Evolutionary conservation across 768 basidiomycete genomes (phyloP), one percentile per base, ranked within the genome.

Genomic region (Fistulinella prunicolor): DNA sequence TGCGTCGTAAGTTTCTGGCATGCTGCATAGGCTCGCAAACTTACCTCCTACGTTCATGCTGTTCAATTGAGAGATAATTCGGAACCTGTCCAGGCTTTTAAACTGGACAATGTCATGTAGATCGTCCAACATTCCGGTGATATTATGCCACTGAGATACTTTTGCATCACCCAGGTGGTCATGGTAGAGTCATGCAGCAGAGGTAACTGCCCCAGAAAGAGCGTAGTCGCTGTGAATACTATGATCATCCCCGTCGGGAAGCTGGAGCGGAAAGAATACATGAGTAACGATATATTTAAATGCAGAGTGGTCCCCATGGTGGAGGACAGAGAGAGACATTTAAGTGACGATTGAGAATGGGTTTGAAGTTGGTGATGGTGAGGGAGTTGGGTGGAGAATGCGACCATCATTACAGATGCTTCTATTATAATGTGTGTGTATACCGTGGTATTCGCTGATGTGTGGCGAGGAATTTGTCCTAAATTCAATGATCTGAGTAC

Each of bases 261-360:
- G 61, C 32, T 62, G 63, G 1, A 72, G 68, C 3, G 77, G 78
- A 9, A 69, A 51, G 50, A 78, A 75, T 0, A 78, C 60, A 41
- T 79, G 77, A 6, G 69, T 68, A 9, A 75, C 43, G 24, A 68
- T 53, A 51, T 74, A 78, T 40, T 54, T 38, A 26, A 50, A 22
- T 7, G 49, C 26, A 41, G 8, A 6, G 12, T 21, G 6, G 17
- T 48, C 53, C 28, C 10, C 23, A 9, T n/a, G 17, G 14, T 38
- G 23, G 10, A 36, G 9, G 34, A 37, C 13, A 21, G 36, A 42
- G 20, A 3, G 14, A 29, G 46, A 24, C 54, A 55, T 52, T 44
- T 8, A 5, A 7, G 22, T 5, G 28, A 29, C 19, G 19, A 32
- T 12, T 23, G 40, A 23, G 23, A 13, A 29, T 34, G 40, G 19